A percentile compares a stretch with the other conserved stretches of the same genome.
Conservation (phyloP, 2,329 filamentous ascomycete genomes). For the Fusarium pseudoanthophilum region DNA sequence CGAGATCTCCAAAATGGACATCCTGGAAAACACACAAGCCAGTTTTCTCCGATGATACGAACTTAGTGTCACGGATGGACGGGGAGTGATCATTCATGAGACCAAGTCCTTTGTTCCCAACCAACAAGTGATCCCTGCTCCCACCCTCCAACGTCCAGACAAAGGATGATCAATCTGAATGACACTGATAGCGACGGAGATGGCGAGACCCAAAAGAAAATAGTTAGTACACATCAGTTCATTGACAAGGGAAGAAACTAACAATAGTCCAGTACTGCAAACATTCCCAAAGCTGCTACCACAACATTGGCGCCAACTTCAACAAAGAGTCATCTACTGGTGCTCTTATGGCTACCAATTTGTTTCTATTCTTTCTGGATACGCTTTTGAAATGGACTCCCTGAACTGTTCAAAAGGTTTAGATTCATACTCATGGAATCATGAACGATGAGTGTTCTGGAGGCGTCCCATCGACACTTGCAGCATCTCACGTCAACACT, state of each 20-base stretch:
- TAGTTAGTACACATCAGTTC: too few relatives aligned
- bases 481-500: neutral
- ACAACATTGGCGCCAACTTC: neutral
- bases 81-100: neutral
- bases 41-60: neutral
- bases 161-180: neutral
- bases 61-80: neutral
- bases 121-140: neutral
- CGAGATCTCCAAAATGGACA: fast-evolving
- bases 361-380: neutral
- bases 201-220: too few relatives aligned
- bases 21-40: neutral
- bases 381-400: fast-evolving
- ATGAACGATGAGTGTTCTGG: neutral
- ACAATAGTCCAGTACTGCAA: neutral
- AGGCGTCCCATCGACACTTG: neutral
- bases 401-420: neutral
- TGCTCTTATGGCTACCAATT: neutral
- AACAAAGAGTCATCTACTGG: neutral
- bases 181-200: neutral
- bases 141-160: neutral
- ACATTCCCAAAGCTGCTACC: neutral
- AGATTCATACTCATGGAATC: neutral
- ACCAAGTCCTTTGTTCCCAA: neutral
- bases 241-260: neutral